Evolutionary conservation across 768 basidiomycete species (phyloP).

Genomic region (Suillus occidentalis): DNA sequence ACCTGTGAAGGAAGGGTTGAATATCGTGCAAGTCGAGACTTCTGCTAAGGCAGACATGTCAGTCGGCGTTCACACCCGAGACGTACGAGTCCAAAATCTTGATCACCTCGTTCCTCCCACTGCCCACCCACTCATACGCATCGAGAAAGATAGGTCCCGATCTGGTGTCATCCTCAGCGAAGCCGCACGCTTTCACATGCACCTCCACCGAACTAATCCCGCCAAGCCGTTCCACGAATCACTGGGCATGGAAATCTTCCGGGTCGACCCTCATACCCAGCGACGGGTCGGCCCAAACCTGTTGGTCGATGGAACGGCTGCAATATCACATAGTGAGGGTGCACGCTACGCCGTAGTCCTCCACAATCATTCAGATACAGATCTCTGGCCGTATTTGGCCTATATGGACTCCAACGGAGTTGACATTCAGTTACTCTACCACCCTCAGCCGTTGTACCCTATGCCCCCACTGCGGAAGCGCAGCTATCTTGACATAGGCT

Average conservation of each 20-base stretch:
- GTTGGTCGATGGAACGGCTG: constrained; percentile 47
- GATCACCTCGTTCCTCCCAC: constrained; percentile 41
- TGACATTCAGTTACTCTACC: constrained; percentile 55
- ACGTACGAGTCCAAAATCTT: constrained; percentile 45
- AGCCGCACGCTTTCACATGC: constrained; percentile 59
- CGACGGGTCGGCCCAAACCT: constrained; percentile 45
- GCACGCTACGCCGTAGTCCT: constrained; percentile 49
- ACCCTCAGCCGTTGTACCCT: constrained; percentile 39
- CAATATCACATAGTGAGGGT: constrained; percentile 42
- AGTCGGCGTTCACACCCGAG: constrained; percentile 40
- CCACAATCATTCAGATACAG: constrained; percentile 47
- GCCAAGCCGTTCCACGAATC: constrained; percentile 44
- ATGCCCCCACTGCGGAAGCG: constrained; percentile 46
- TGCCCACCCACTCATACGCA: constrained; percentile 39
- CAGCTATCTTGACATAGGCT: constrained; percentile 40
- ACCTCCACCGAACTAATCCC: constrained; percentile 53
- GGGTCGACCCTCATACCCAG: constrained; percentile 46
- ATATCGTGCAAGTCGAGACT: constrained; percentile 46
- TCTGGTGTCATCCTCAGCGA: constrained; percentile 48
- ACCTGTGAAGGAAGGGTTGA: constrained; percentile 40
- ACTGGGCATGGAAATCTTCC: constrained; percentile 55
- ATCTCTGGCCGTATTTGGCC: constrained; percentile 63
- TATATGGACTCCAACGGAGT: constrained; percentile 61
- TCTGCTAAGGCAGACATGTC: constrained; percentile 51
- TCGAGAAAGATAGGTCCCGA: constrained; percentile 32